These are phyloP conservation scores for Penicillium decumbens DNA, from an alignment of 2,329 filamentous ascomycete species.

Conservation along the genomic window DNA sequence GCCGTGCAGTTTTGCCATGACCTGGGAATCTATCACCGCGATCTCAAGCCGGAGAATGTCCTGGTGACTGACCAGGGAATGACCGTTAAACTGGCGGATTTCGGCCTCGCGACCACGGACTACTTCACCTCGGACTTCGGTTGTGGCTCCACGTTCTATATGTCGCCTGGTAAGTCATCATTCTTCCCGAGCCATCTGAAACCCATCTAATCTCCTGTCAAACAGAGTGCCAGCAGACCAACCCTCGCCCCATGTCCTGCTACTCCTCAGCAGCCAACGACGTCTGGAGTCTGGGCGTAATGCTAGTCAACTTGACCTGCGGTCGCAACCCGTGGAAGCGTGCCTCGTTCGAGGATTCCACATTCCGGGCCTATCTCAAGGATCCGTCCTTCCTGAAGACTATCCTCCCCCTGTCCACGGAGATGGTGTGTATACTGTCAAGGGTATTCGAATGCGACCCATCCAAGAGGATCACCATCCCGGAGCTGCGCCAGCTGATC, in stretches of 20 bases:
- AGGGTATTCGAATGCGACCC: conserved; percentile 86
- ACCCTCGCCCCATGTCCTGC: conserved; percentile 64
- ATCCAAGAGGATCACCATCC: conserved; percentile 71
- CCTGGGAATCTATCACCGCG: conserved; percentile 90
- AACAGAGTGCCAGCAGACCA: conserved; percentile 81
- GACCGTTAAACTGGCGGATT: conserved; percentile 94
- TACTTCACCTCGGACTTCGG: conserved; percentile 87
- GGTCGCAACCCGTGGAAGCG: conserved; percentile 99
- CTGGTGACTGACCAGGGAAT: conserved; percentile 82
- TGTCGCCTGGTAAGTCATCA: conserved; percentile 82
- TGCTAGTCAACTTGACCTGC: conserved; percentile 94
- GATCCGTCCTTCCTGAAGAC: conserved; percentile 83
- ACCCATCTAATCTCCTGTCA: conserved; percentile 20
- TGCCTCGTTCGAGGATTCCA: conserved; percentile 86
- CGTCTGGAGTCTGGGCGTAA: conserved; percentile 96
- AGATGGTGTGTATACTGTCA: conserved; percentile 80
- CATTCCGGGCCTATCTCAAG: conserved; percentile 84
- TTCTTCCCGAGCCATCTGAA: not conserved
- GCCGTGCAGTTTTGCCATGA: conserved; percentile 94
- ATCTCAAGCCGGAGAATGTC: conserved; percentile 97
- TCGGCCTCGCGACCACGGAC: conserved; percentile 86
- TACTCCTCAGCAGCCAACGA: conserved; percentile 95
- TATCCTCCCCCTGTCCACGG: conserved; percentile 84
- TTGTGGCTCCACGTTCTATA: conserved; percentile 98
- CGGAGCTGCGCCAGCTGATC: conserved; percentile 73